phyloP scores from a whole-genome alignment of 2,329 filamentous ascomycete species.

The Dendrostoma leiphaemia region DNA sequence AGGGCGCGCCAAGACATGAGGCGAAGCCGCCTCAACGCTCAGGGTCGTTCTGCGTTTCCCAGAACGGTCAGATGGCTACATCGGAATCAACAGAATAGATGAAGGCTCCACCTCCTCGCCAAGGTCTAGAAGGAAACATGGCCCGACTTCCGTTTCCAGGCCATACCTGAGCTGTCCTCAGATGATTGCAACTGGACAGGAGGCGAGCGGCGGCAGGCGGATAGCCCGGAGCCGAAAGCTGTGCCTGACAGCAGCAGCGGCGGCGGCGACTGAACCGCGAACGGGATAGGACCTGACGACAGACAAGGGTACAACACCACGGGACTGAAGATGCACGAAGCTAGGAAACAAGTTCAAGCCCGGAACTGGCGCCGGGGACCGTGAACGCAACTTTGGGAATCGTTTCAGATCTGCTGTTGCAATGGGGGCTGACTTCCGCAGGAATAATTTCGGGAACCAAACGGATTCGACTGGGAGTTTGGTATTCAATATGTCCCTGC shows the following conservation, averaged over 20 bases:
- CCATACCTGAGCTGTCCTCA: neutral
- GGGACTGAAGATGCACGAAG: neutral
- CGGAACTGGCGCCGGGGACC: neutral
- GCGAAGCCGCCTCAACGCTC: neutral
- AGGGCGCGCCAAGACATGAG: neutral
- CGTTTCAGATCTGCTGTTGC: neutral
- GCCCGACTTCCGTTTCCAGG: constrained; percentile 7
- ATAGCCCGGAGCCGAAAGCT: neutral
- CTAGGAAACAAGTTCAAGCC: neutral
- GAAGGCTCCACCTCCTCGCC: neutral
- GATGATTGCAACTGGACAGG: no score
- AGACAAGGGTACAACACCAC: no score
- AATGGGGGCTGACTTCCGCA: neutral
- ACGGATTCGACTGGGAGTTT: neutral
- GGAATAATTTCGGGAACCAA: constrained; percentile 1
- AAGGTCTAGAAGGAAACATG: neutral
- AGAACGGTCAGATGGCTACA: neutral
- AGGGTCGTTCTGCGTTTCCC: neutral
- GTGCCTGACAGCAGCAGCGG: no score
- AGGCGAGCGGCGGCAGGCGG: neutral
- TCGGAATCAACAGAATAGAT: neutral
- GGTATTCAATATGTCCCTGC: neutral
- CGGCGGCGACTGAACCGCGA: no score
- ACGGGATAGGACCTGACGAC: no score
- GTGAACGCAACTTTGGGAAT: neutral